These are phyloP conservation scores for Myriosclerotinia duriaeana DNA, from an alignment of 2,329 filamentous ascomycete genomes.

Conservation along the genomic window DNA sequence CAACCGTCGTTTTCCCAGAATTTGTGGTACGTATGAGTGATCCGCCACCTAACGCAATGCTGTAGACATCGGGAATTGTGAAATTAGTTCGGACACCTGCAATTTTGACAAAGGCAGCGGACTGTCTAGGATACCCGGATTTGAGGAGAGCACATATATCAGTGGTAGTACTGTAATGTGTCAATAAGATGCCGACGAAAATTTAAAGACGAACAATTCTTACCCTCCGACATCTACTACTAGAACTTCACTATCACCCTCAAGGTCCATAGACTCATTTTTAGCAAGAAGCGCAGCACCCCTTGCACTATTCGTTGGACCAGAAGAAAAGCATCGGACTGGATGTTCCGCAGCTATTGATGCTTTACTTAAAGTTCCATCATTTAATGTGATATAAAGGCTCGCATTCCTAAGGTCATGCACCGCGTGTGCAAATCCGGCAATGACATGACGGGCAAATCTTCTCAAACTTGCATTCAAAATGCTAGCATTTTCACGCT, in stretches of 20 bases:
- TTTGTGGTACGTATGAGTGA: slow-evolving; percentile 42
- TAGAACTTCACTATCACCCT: slow-evolving; percentile 40
- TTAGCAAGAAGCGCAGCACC: slow-evolving; percentile 58
- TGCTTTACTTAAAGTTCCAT: slow-evolving; percentile 59
- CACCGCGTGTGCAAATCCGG: slow-evolving; percentile 55
- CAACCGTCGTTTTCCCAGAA: slow-evolving; percentile 54
- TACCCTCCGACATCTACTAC: slow-evolving; percentile 55
- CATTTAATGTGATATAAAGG: slow-evolving; percentile 60
- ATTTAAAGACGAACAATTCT: slow-evolving; percentile 5
- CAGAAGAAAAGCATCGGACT: slow-evolving; percentile 61
- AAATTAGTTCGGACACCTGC: slow-evolving; percentile 60
- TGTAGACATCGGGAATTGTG: slow-evolving; percentile 55
- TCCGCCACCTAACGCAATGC: slow-evolving; percentile 58
- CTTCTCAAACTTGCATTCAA: slow-evolving; percentile 61
- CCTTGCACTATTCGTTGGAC: slow-evolving; percentile 63
- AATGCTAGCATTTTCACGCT: slow-evolving; percentile 64
- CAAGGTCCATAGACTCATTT: slow-evolving; percentile 23
- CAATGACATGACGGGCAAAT: slow-evolving; percentile 58
- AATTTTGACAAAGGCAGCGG: slow-evolving; percentile 57
- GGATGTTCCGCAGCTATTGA: slow-evolving; percentile 55
- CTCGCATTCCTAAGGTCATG: slow-evolving; percentile 49
- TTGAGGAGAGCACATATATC: slow-evolving; percentile 58
- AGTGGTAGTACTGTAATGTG: slow-evolving; percentile 51
- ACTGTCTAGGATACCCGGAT: slow-evolving; percentile 60
- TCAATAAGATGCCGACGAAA: slow-evolving; percentile 18